A percentile compares a stretch with the other conserved stretches of the same genome.
phyloP scores from a whole-genome alignment of 192 early-diverging fungal species.

The Paraglomus occultum region DNA sequence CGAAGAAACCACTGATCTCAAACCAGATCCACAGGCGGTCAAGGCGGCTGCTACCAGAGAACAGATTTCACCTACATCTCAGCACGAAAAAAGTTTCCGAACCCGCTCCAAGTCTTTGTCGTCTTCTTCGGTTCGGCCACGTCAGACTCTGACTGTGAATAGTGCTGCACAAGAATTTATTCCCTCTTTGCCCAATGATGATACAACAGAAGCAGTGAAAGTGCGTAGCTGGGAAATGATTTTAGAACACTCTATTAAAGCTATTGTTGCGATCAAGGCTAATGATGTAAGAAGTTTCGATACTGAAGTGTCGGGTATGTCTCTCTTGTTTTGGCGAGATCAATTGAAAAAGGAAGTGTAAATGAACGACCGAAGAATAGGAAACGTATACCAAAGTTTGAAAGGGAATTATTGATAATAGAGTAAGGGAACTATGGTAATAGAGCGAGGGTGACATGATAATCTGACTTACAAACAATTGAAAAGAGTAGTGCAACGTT shows the following conservation, averaged over 20 bases:
- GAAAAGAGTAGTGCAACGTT: neutral
- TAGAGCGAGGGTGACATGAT: neutral
- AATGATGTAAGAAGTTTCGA: slow-evolving; percentile 77
- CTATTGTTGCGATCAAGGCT: slow-evolving; percentile 77
- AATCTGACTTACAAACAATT: neutral
- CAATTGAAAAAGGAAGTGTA: neutral
- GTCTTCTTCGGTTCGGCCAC: neutral
- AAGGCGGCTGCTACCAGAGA: neutral
- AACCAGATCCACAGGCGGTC: neutral
- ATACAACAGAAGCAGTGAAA: slow-evolving; percentile 33
- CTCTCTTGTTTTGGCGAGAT: neutral
- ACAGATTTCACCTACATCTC: neutral
- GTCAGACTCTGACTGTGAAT: neutral
- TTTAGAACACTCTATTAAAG: slow-evolving; percentile 66
- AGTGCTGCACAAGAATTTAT: too few relatives aligned
- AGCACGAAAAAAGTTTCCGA: neutral
- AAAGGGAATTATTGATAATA: neutral
- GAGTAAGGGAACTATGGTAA: neutral
- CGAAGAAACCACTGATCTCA: neutral
- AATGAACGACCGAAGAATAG: neutral
- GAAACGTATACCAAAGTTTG: neutral
- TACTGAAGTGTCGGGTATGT: slow-evolving; percentile 72
- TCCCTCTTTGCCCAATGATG: neutral
- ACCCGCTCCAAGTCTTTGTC: slow-evolving; percentile 16
- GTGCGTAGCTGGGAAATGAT: slow-evolving; percentile 60